A percentile compares a stretch with the other conserved stretches of the same genome.
Conservation (phyloP, 371 early-diverging fungal species). For the Mucor velutinosus region DNA sequence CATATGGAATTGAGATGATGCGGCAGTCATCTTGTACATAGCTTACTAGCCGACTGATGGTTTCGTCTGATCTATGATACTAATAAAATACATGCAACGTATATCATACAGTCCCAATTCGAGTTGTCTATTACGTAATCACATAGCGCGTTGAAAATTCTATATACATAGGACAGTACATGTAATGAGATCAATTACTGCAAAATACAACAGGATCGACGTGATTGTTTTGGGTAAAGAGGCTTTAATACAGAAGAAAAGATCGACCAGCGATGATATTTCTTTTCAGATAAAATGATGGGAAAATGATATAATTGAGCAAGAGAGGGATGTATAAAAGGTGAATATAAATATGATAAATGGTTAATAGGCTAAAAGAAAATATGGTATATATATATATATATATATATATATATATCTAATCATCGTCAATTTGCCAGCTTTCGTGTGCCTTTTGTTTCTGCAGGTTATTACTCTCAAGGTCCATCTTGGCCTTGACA, state of each 20-base stretch:
- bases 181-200: background rate
- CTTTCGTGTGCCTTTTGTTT: conserved; percentile 10
- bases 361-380: background rate
- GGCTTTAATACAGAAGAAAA: background rate
- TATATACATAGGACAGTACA: background rate
- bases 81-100: too few relatives aligned
- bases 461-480: conserved; percentile 6
- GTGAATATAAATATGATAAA: background rate
- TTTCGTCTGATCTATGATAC: too few relatives aligned
- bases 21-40: too few relatives aligned
- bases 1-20: too few relatives aligned
- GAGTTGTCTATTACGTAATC: too few relatives aligned
- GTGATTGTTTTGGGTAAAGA: background rate
- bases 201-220: background rate
- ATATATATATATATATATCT: background rate
- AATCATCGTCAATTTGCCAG: conserved; percentile 22
- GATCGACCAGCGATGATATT: conserved; percentile 1
- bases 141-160: too few relatives aligned
- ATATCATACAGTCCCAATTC: too few relatives aligned
- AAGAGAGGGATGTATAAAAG: background rate
- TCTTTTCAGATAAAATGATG: background rate
- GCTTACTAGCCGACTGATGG: too few relatives aligned
- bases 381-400: background rate
- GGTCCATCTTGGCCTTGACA: conserved; percentile 9
- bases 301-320: background rate